Evolutionary conservation across 2,329 filamentous ascomycete species (phyloP).

Genomic region (Fusarium sp.): DNA sequence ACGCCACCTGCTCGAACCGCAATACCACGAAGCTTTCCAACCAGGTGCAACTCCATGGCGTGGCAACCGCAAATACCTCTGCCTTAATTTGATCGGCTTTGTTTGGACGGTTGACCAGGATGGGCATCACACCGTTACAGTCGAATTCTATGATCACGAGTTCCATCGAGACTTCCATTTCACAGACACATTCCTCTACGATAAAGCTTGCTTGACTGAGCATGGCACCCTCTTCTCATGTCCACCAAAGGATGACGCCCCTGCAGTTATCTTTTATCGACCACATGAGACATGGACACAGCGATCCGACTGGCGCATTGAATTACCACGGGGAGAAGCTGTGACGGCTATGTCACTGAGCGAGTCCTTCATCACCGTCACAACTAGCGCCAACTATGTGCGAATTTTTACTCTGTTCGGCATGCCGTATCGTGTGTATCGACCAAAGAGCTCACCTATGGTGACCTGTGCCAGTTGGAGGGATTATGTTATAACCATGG

Average conservation of each 20-base stretch:
- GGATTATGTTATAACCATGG: constrained; percentile 96
- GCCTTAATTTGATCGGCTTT: constrained; percentile 91
- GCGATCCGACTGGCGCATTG: constrained; percentile 88
- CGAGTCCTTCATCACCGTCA: constrained; percentile 89
- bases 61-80: constrained; percentile 92
- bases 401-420: constrained; percentile 94
- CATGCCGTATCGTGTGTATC: constrained; percentile 86
- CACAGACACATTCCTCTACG: constrained; percentile 94
- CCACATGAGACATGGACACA: constrained; percentile 98
- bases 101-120: constrained; percentile 98
- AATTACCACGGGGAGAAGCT: constrained; percentile 87
- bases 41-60: constrained; percentile 96
- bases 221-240: constrained; percentile 88
- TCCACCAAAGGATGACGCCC: constrained; percentile 71
- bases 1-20: constrained; percentile 64
- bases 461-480: constrained; percentile 95
- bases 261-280: constrained; percentile 91
- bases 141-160: constrained; percentile 97
- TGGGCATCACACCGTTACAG: constrained; percentile 90
- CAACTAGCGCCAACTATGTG: constrained; percentile 87
- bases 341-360: constrained; percentile 90
- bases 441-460: constrained; percentile 88
- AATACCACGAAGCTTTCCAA: constrained; percentile 87
- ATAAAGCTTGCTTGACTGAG: constrained; percentile 92
- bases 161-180: constrained; percentile 96